Evolutionary conservation across 2,329 filamentous ascomycete species (phyloP).

Genomic region (Decorospora gaudefroyi): DNA sequence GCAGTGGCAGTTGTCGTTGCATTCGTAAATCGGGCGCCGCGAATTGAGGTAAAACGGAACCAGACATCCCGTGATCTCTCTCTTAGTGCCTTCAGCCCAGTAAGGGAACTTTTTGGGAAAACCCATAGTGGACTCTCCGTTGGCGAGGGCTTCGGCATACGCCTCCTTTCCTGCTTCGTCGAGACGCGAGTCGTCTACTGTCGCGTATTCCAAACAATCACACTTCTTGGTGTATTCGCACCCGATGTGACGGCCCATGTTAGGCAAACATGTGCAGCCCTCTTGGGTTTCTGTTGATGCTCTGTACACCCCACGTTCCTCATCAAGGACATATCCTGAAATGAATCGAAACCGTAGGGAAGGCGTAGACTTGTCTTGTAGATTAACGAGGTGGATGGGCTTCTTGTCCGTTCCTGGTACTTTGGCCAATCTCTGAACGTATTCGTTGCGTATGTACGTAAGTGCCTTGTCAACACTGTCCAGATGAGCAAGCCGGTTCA

Average conservation of each 20-base stretch:
- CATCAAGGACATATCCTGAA: conserved; percentile 61
- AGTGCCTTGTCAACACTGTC: conserved; percentile 42
- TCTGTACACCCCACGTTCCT: conserved; percentile 59
- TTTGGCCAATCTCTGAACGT: conserved; percentile 38
- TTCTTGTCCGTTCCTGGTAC: conserved; percentile 32
- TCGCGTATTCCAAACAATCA: conserved; percentile 68
- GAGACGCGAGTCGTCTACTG: conserved; percentile 51
- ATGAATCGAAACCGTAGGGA: conserved; percentile 72
- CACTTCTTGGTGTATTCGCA: conserved; percentile 70
- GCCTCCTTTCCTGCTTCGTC: conserved; percentile 26
- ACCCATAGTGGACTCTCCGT: conserved; percentile 37
- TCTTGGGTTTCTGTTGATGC: conserved; percentile 65
- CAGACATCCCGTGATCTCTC: conserved; percentile 35
- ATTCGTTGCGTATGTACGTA: conserved; percentile 46
- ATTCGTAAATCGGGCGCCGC: conserved; percentile 71
- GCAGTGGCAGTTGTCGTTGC: conserved; percentile 72
- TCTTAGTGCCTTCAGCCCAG: conserved; percentile 44
- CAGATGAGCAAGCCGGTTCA: conserved; percentile 38
- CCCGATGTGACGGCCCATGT: conserved; percentile 56
- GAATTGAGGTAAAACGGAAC: conserved; percentile 52
- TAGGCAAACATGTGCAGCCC: conserved; percentile 67
- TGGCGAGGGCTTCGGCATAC: conserved; percentile 25
- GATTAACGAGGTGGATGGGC: conserved; percentile 66
- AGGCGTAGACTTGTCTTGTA: conserved; percentile 58
- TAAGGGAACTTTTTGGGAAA: conserved; percentile 67